Evolutionary conservation across 176 grass and related monocot genomes (phyloP), one percentile per base, ranked within the genome.

Genomic region (Secale cereale): DNA sequence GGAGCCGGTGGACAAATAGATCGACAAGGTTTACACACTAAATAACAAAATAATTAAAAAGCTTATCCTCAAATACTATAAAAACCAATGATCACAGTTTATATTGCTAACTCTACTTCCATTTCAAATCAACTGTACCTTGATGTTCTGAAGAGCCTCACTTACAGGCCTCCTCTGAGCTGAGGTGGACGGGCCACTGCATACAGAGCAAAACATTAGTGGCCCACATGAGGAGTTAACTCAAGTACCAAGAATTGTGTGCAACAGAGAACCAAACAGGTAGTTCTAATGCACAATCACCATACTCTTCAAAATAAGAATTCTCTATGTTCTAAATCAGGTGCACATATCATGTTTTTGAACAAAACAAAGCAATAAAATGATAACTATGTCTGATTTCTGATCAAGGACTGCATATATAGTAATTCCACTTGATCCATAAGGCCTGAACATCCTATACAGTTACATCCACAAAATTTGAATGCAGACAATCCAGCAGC

Each of bases 261-360:
- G 77, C 40, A 64, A 41, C 5, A 43, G 50, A 81, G 52, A 15
- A 71, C 63, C 81, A 70, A 56, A 60, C 31, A 81, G 65, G 70
- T 30, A 79, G 65, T 73, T 84, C 32, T 62, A 54, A 14, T 19
- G 76, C 23, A 46, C 28, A 76, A 77, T 84, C 62, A 87, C 70
- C 85, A 71, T 71, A 54, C 39, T 29, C 23, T 76, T 33, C 31
- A 56, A 78, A 86, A 61, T 39, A 82, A 78, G 17, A 36, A 54
- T 64, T 43, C 3, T 90, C 13, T 59, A 65, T 43, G 46, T 33
- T 71, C 64, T 33, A n/a, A 62, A 77, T 87, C 40, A 78, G 63
- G 63, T 77, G 26, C 35, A 91, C 77, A 91, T 88, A 91, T 81
- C 89, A 87, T 87, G 52, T 22, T 78, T 81, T 61, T 7, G n/a